phyloP scores from a whole-genome alignment of 805 yeast species.

The Zygosaccharomyces siamensis region DNA sequence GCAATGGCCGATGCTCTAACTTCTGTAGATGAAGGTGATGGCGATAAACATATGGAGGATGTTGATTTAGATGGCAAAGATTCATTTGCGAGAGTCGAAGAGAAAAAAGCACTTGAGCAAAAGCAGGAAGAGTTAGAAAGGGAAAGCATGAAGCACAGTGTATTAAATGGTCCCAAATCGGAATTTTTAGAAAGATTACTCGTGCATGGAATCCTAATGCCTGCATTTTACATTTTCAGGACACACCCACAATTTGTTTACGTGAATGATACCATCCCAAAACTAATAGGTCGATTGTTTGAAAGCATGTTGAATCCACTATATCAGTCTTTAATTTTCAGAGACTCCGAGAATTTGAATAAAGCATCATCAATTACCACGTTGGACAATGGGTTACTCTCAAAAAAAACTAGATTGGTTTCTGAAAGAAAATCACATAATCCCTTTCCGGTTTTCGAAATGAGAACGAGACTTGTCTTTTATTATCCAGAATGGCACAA shows the following conservation, averaged over 20 bases:
- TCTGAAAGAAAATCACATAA: constrained; percentile 14
- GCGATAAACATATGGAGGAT: constrained; percentile 4
- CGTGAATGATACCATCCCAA: constrained; percentile 46
- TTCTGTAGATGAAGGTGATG: constrained; percentile 53
- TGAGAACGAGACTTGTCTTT: constrained; percentile 26
- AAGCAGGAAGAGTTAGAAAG: constrained; percentile 5
- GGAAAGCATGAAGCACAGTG: constrained; percentile 3
- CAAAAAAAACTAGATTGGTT: constrained; percentile 19
- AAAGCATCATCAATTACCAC: constrained; percentile 9
- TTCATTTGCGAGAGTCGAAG: constrained; percentile 4
- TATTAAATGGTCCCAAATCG: constrained; percentile 36
- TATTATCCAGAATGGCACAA: constrained; percentile 50
- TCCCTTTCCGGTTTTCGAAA: constrained; percentile 12
- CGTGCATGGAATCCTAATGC: constrained; percentile 56
- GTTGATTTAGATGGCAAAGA: neutral
- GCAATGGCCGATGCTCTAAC: constrained; percentile 83
- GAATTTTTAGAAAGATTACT: constrained; percentile 51
- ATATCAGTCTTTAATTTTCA: constrained; percentile 10
- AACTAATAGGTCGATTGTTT: constrained; percentile 46
- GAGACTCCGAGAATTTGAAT: neutral
- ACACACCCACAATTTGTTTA: constrained; percentile 58
- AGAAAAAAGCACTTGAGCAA: constrained; percentile 20
- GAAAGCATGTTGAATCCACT: constrained; percentile 48
- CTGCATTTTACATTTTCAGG: constrained; percentile 53
- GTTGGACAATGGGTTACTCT: constrained; percentile 18